phyloP scores from a whole-genome alignment of 106 monocot genomes.

The Allium fistulosum region DNA sequence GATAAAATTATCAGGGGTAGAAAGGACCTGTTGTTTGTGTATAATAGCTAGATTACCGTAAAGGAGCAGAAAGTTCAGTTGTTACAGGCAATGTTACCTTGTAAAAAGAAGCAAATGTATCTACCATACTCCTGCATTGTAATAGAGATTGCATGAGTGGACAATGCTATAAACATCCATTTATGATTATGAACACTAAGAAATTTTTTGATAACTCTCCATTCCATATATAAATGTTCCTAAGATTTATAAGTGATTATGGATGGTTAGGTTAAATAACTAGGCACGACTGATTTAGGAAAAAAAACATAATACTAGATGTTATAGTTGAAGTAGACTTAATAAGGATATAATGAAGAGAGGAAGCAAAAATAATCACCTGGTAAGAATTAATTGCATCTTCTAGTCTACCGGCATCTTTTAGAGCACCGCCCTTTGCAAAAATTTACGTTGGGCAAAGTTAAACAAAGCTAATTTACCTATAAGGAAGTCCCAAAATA shows the following conservation, averaged over 20 bases:
- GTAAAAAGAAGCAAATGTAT: constrained; percentile 55
- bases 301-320: no score
- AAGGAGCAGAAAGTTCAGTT: no score
- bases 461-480: no score
- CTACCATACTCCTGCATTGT: constrained; percentile 75
- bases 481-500: no score
- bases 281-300: constrained; percentile 66
- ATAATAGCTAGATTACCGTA: no score
- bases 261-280: constrained; percentile 85
- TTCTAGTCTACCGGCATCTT: constrained; percentile 82
- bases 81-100: no score
- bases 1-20: no score
- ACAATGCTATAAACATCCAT: neutral
- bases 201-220: constrained; percentile 26
- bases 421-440: constrained; percentile 90
- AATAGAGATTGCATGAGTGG: neutral
- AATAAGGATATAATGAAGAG: neutral
- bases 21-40: no score
- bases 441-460: neutral
- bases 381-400: constrained; percentile 77
- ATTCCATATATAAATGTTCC: constrained; percentile 91
- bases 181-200: neutral
- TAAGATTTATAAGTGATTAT: constrained; percentile 89
- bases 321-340: no score
- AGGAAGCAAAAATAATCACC: constrained; percentile 22